Percentiles rank a stretch among this genome's conserved stretches.
Conservation (phyloP, 2,329 filamentous ascomycete genomes). For the Periconia sp. region DNA sequence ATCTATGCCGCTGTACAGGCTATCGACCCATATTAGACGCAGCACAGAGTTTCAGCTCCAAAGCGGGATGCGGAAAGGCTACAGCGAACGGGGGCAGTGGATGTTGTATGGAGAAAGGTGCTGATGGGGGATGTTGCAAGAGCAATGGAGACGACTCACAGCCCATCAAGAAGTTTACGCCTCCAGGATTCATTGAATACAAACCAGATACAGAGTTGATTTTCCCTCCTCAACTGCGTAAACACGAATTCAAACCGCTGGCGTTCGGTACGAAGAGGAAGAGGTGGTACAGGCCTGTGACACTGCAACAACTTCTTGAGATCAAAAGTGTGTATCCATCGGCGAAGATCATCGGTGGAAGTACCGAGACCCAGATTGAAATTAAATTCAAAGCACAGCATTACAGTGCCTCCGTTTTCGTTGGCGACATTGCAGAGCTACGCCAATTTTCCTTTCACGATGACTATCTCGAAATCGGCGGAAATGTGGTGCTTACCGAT, state of each 20-base stretch:
- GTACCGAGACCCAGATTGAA: constrained; percentile 96
- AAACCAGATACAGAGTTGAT: constrained; percentile 93
- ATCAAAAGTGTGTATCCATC: constrained; percentile 85
- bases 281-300: constrained; percentile 89
- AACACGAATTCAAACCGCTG: constrained; percentile 78
- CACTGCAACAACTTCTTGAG: constrained; percentile 80
- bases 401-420: constrained; percentile 86
- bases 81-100: constrained; percentile 61
- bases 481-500: constrained; percentile 90
- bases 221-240: constrained; percentile 83
- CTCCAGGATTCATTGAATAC: constrained; percentile 91
- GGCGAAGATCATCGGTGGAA: constrained; percentile 93
- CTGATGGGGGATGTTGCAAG: constrained; percentile 47
- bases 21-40: constrained; percentile 94
- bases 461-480: constrained; percentile 85
- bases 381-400: constrained; percentile 96
- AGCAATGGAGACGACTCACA: constrained; percentile 44
- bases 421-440: constrained; percentile 90
- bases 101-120: constrained; percentile 67
- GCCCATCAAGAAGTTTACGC: constrained; percentile 68
- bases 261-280: constrained; percentile 94
- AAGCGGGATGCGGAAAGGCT: constrained; percentile 58
- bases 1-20: constrained; percentile 92
- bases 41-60: constrained; percentile 79
- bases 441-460: constrained; percentile 78